phyloP scores from a whole-genome alignment of 192 early-diverging fungal genomes.

The Backusella liffmaniae region DNA sequence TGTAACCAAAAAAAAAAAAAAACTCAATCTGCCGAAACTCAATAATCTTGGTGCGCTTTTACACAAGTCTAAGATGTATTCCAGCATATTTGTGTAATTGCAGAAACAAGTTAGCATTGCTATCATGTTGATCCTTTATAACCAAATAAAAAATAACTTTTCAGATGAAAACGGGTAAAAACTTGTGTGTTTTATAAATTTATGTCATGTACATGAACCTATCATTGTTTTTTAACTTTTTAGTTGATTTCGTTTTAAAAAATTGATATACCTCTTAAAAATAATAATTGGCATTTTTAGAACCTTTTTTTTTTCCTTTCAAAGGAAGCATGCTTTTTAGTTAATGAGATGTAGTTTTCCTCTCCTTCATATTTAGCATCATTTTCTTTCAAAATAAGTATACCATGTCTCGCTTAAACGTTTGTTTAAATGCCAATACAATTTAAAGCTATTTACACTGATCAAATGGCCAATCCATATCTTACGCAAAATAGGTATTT shows the following conservation, averaged over 20 bases:
- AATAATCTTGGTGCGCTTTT: not conserved
- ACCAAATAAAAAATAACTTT: not conserved
- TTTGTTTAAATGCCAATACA: not conserved
- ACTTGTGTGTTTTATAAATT: not conserved
- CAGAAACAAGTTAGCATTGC: not conserved
- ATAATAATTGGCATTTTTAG: not conserved
- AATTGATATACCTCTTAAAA: not conserved
- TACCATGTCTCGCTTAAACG: not conserved
- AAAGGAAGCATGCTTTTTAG: not conserved
- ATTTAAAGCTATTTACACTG: not conserved
- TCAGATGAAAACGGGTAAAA: not conserved
- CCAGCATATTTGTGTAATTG: not conserved
- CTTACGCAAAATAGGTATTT: not conserved
- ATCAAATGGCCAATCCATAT: not conserved
- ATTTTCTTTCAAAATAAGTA: not conserved
- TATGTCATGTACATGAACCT: too few relatives aligned
- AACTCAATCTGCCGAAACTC: not conserved
- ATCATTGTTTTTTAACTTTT: not conserved
- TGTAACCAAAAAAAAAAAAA: not conserved
- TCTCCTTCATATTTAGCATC: not conserved
- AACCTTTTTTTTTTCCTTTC: not conserved
- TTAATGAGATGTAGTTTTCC: not conserved
- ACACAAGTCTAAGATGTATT: not conserved
- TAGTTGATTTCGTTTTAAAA: not conserved
- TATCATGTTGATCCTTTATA: not conserved